Base-by-base conservation (phyloP, 73 alveolate species). In the Breviolum minutum region DNA sequence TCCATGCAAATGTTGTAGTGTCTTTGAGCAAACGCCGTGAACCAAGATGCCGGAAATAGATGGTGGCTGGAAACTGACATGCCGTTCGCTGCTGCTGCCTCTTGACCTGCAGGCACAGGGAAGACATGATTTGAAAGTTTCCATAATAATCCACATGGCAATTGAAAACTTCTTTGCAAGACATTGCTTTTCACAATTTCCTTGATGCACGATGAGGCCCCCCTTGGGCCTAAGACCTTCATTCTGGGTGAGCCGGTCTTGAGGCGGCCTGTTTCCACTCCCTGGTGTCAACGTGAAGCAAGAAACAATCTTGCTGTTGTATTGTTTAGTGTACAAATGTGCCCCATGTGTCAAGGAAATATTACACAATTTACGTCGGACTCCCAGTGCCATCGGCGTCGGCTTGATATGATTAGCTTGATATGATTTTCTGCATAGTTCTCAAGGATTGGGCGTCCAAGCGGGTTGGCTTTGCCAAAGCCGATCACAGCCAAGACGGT, bases 381-480 rank as follows among this genome's bases (percentile, higher is more conserved):
- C 7, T 62, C 73, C 87, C 19, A 27, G 13, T 7, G 10, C 77
- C 27, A 10, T 81, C 63, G 6, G 54, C 3, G 54, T 40, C 54
- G 54, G 54, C 54, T 40, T 40, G 54, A 40, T 40, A 40, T 40
- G 54, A 40, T 40, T 0, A 40, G 54, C 54, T n/a, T n/a, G n/a
- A n/a, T n/a, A n/a, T n/a, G 54, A 40, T 40, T 40, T 40, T 40
- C 54, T 40, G 54, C 54, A 14, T 77, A 20, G 10, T 12, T 9
- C 29, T 54, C 54, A 3, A 91, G 97, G 97, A 91, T 79, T 91
- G 97, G 97, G 97, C 97, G 63, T 27, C 97, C 19, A 79, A 79
- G 81, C 97, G 97, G 30, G 97, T 91, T 32, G 97, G 97, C 97
- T 91, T 91, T 74, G 97, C 97, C 61, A 20, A 91, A 30, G 97